Evolutionary conservation across 2,329 filamentous ascomycete species (phyloP), one percentile per base, ranked within the genome.

Genomic region (Elsinoe necatrix): DNA sequence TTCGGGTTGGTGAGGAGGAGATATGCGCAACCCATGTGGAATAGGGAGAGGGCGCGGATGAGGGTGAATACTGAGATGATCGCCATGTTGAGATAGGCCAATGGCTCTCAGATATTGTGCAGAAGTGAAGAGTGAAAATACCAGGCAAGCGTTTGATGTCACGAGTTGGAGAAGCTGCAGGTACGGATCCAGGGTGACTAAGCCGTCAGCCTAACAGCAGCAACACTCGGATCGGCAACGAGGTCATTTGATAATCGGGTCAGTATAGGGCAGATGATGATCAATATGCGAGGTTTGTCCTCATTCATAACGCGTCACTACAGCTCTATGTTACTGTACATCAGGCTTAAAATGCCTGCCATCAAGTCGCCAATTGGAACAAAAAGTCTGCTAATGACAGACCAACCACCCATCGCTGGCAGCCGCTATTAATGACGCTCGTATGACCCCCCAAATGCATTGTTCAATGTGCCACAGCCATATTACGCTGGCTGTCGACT

Each of bases 11-110:
- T 85, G 65, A 95, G 78, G 73, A 96, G 86, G 75, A 93, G 89
- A 72, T 85, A 90, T 65, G 85, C 89, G 50, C 93, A 76, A 4
- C 87, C 88, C 62, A 95, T 72, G 73, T 95, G 88, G 75, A 93
- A 89, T 68, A 95, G 80, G 63, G 86, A 87, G 63, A 95, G 75
- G 54, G 83, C 85, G 64, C 87, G 86, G 64, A 96, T 85, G 70
- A 95, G 85, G 7, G 85, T 88, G 67, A 81, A 86, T 59, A 85
- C 84, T 1, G 88, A 90, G 66, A 96, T 80, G 69, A 95, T 77
- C 29, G 83, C 86, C 91, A 96, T 96, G 60, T 55, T 39, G n/a
- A 20, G 11, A 7, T 18, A 18, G 1, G 16, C 12, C 48, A 39
- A 34, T 39, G 29, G 48, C 34, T 9, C 3, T 7, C 9, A 12